Base-by-base conservation (phyloP, 345 rosid species). In the Citropsis articulata region DNA sequence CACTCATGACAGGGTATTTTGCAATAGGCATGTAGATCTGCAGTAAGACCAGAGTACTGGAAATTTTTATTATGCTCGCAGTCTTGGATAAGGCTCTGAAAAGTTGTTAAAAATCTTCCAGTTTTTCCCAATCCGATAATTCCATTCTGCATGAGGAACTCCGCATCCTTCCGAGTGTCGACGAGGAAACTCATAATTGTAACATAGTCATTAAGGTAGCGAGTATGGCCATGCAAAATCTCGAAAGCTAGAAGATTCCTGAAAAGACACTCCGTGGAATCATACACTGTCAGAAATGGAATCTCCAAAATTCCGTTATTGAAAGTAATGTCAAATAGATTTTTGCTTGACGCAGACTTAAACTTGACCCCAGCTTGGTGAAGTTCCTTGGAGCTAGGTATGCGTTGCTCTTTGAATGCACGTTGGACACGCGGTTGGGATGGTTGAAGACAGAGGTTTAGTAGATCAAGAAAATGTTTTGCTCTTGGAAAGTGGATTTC, bases 121-220 rank as follows among this genome's bases (percentile, higher is more conserved):
- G 50, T 45, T 45, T 45, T 45, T 12, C 50, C 50, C 50, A 45
- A 12, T 60, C 62, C 40, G 77, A 75, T 48, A 27, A 75, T 45
- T 38, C 57, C 77, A 2, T 31, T 16, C 4, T 38, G 25, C 14
- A 42, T 67, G 3, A 78, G 70, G 28, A 82, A 19, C 33, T 82
- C 77, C 22, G 64, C 77, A 65, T 82, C 85, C 0, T 75, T 42
- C 1, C 69, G 24, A 31, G 76, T 18, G 68, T 82, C 64, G 13
- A 66, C 38, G 3, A 77, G 78, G 36, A 28, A 48, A 55, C 38
- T 66, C 66, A 77, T 77, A 4, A 81, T 27, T 6, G 55, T 18
- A 8, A 77, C 27, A 55, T 66, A 76, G 30, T 53, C 72, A 33
- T 64, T 63, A 28, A 63, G 25, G 53, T 57, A 7, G 33, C 16